phyloP scores from a whole-genome alignment of 208 protist species.

The Crithidia expoeki region DNA sequence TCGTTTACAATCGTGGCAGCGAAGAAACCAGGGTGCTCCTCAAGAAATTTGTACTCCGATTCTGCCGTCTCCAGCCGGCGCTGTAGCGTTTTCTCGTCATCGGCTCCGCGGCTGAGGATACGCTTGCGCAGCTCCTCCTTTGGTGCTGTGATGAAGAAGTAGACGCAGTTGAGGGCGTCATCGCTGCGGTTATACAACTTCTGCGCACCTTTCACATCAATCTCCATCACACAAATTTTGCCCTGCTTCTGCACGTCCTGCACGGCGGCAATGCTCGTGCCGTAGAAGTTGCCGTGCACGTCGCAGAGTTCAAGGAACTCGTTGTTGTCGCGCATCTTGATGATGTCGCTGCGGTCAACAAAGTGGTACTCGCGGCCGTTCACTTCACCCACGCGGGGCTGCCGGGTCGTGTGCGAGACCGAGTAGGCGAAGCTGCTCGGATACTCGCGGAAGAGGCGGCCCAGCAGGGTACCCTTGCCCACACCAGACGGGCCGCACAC shows the following conservation, averaged over 20 bases:
- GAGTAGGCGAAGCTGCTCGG: constrained; percentile 86
- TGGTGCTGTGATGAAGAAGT: constrained; percentile 86
- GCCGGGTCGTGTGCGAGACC: constrained; percentile 93
- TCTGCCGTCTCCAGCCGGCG: constrained; percentile 76
- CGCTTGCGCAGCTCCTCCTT: constrained; percentile 79
- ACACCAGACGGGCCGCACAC: constrained; percentile 93
- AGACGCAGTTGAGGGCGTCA: constrained; percentile 47
- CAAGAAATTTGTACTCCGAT: constrained; percentile 76
- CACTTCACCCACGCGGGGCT: constrained; percentile 80
- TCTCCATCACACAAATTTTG: constrained; percentile 90
- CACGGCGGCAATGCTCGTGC: constrained; percentile 89
- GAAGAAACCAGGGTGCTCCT: constrained; percentile 79
- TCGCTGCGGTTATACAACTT: constrained; percentile 48
- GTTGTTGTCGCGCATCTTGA: constrained; percentile 67
- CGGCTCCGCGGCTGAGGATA: constrained; percentile 73
- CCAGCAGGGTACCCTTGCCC: constrained; percentile 93
- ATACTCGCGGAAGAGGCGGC: constrained; percentile 76
- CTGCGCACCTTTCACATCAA: constrained; percentile 92
- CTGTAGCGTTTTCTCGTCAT: constrained; percentile 77
- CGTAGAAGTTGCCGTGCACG: constrained; percentile 96
- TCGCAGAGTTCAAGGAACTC: constrained; percentile 92
- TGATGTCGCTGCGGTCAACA: constrained; percentile 57
- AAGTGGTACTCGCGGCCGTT: constrained; percentile 95
- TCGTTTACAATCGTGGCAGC: constrained; percentile 70
- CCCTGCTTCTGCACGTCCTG: constrained; percentile 64